phyloP scores from a whole-genome alignment of 2,329 filamentous ascomycete genomes.

The Uncinocarpus reesii region DNA sequence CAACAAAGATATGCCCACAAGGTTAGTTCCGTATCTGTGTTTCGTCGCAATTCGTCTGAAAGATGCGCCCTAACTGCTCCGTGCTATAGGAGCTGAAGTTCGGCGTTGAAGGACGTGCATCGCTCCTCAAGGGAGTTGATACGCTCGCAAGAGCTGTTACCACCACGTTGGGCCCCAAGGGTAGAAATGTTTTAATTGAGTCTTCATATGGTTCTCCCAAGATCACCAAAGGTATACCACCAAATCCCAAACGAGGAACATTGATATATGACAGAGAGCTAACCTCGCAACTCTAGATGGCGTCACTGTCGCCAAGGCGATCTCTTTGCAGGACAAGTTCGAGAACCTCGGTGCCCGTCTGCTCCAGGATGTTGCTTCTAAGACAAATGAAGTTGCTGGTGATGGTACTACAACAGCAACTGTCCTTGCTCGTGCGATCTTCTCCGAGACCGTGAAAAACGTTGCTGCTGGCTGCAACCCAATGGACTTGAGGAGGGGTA shows the following conservation, averaged over 20 bases:
- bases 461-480: slow-evolving; percentile 98
- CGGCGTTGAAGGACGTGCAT: slow-evolving; percentile 82
- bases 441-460: slow-evolving; percentile 99
- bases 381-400: slow-evolving; percentile 98
- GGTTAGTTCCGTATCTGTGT: slow-evolving; percentile 45
- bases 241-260: neutral
- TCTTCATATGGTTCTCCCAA: slow-evolving; percentile 97
- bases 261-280: neutral
- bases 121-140: slow-evolving; percentile 87
- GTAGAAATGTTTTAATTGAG: slow-evolving; percentile 96
- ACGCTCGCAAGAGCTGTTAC: slow-evolving; percentile 93
- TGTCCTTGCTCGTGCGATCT: slow-evolving; percentile 92
- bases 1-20: slow-evolving; percentile 97
- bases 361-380: slow-evolving; percentile 94
- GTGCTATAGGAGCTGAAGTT: slow-evolving; percentile 80
- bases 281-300: slow-evolving; percentile 49
- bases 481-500: slow-evolving; percentile 95
- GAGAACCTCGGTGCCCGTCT: slow-evolving; percentile 97
- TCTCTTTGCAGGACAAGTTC: slow-evolving; percentile 95
- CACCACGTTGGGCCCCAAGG: slow-evolving; percentile 94
- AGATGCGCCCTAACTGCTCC: neutral
- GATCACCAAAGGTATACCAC: slow-evolving; percentile 82
- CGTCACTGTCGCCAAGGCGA: slow-evolving; percentile 81
- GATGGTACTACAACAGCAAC: slow-evolving; percentile 98
- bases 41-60: neutral